Evolutionary conservation across 2,329 filamentous ascomycete genomes (phyloP), one percentile per base, ranked within the genome.

Genomic region (Cladosporium phlei): DNA sequence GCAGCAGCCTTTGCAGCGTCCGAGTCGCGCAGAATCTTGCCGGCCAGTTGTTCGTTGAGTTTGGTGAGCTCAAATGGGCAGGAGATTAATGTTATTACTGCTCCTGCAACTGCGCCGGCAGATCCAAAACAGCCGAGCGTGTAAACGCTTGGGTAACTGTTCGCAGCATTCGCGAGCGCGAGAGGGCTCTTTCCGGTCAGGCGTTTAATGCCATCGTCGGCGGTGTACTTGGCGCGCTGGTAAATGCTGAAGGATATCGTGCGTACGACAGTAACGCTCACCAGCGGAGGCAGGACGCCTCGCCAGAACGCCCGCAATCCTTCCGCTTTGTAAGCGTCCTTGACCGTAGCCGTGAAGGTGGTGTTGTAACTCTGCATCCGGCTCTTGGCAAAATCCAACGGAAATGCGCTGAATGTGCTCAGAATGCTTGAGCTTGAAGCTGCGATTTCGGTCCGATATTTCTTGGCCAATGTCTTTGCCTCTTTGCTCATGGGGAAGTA

Each of bases 61-160:
- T 94, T 94, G n/a, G 86, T 90, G 65, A 94, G 76, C 66, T 94
- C 88, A 62, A 94, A 94, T 1, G 88, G 88, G 61, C 88, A 94
- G 55, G 88, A 86, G 57, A 93, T 79, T 40, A 85, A 74, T 7
- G 88, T 90, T 46, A 93, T 90, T 50, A 81, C 77, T 17, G 85
- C 88, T 47, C 88, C 88, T 40, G 88, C 85, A 10, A 83, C 86
- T 30, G 86, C 86, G 40, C 88, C 87, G 33, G 87, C 85, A 9
- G 82, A 77, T 19, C 84, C 85, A 67, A 90, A 91, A 61, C 86
- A 90, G 47, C 79, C 73, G 45, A 90, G 71, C 1, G 87, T 88
- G 59, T 83, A 82, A 8, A 87, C 55, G 35, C 79, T 89, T 27
- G 88, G 88, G 55, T 82, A 83, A 32, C 79, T 82, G 50, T 84